These are phyloP conservation scores for Hyaloscypha bicolor DNA, from an alignment of 495 filamentous ascomycete species.

Conservation along the genomic window DNA sequence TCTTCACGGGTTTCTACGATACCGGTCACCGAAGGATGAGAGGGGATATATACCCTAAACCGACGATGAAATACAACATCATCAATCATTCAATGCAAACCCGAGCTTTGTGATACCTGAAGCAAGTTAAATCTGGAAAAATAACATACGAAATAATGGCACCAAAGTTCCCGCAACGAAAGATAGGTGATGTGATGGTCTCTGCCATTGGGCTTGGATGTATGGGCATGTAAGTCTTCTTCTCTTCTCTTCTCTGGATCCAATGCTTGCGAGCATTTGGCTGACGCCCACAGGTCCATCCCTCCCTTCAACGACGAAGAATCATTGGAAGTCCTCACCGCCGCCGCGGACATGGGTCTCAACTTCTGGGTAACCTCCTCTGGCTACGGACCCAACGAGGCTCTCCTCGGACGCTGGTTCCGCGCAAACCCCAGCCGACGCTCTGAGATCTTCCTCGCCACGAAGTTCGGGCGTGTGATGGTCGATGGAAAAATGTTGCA, in stretches of 20 bases:
- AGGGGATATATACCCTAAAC: too few species aligned
- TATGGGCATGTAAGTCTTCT: conserved; percentile 40
- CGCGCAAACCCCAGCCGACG: conserved; percentile 32
- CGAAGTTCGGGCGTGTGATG: conserved; percentile 44
- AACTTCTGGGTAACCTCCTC: conserved; percentile 34
- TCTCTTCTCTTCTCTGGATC: neutral
- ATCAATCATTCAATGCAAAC: too few species aligned
- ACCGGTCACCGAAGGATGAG: too few species aligned
- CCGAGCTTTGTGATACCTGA: too few species aligned
- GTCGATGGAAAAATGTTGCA: conserved; percentile 26
- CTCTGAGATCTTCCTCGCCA: conserved; percentile 51
- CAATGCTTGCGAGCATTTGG: conserved; percentile 15
- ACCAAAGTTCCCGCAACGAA: conserved; percentile 36
- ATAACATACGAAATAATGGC: neutral
- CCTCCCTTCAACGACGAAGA: conserved; percentile 37
- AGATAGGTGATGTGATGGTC: conserved; percentile 41
- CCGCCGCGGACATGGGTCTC: conserved; percentile 32
- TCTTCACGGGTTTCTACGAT: too few species aligned
- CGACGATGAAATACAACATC: too few species aligned
- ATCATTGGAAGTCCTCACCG: conserved; percentile 39
- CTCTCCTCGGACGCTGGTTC: conserved; percentile 22
- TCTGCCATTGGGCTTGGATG: conserved; percentile 45
- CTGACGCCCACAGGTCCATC: conserved; percentile 20
- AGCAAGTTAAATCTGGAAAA: too few species aligned
- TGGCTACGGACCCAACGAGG: conserved; percentile 20